phyloP scores from a whole-genome alignment of 257 asterid species.

The Nicotiana obtusifolia region DNA sequence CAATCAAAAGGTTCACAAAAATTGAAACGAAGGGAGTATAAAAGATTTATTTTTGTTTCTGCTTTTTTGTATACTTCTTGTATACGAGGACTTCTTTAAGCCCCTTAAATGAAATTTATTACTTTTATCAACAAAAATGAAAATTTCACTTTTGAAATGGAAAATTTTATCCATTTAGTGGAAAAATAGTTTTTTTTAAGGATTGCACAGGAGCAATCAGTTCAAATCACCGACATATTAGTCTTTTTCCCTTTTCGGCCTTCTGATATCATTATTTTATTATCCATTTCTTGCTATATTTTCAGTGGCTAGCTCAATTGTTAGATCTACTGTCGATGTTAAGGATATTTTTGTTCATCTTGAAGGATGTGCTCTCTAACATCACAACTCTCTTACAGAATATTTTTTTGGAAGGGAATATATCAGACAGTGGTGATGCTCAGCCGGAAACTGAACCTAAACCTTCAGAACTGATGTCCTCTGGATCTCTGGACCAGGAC shows the following conservation, averaged over 20 bases:
- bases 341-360: not conserved
- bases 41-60: no score
- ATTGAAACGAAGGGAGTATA: no score
- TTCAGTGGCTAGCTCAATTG: not conserved
- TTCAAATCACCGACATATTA: not conserved
- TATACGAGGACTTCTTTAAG: no score
- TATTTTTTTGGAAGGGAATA: slow-evolving; percentile 44
- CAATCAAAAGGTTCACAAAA: no score
- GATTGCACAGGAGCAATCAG: not conserved
- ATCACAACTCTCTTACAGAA: slow-evolving; percentile 37
- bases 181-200: not conserved
- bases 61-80: no score
- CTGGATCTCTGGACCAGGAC: slow-evolving; percentile 31
- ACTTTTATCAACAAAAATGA: no score
- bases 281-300: not conserved
- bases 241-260: not conserved
- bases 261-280: not conserved
- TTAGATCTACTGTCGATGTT: not conserved
- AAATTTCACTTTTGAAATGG: not conserved
- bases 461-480: slow-evolving; percentile 37
- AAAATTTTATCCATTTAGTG: not conserved
- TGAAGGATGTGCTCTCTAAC: not conserved
- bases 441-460: slow-evolving; percentile 29
- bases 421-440: slow-evolving; percentile 37
- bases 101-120: no score